Evolutionary conservation across 495 filamentous ascomycete genomes (phyloP), one percentile per base, ranked within the genome.

Genomic region (Xylaria scruposa): DNA sequence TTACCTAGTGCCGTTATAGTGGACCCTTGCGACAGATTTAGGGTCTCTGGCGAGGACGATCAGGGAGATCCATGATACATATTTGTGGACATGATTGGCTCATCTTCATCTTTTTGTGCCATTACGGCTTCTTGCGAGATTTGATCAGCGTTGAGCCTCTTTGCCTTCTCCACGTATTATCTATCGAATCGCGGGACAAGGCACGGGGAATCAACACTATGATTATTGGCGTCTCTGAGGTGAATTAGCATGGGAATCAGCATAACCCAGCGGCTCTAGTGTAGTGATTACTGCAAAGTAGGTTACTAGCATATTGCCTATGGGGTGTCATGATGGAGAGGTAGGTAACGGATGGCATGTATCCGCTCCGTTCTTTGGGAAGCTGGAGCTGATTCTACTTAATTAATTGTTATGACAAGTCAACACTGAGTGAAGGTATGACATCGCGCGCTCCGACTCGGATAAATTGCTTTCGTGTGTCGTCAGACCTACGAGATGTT

Each of bases 41-140:
- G 46, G 46, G 46, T 38, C 19, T 29, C 46, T 67, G 46, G 46
- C 47, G 46, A 31, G 46, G 63, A 21, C 44, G 46, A 67, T 53
- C 63, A 51, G 31, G 44, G 63, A 51, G 46, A 44, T 67, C 29
- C 3, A 38, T 67, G 46, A 24, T 26, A 49, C 21, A n/a, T 19
- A 7, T 36, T n/a, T 10, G 62, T 8, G 24, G 15, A 66, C 26
- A 17, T 53, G 46, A 67, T 53, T 67, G 44, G 46, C 26, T 36
- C 24, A 67, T 38, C 17, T 9, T 64, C 10, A n/a, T 31, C 1
- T 31, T 24, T 49, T 36, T 10, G 29, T 26, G 40, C 42, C 42
- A 33, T 13, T 47, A 26, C 38, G 19, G 6, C 21, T n/a, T 47
- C 38, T 21, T 10, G 26, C 13, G 24, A 49, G 13, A 65, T 42